Base-by-base conservation (phyloP, 2,329 filamentous ascomycete species). In the Falciphora oryzae region DNA sequence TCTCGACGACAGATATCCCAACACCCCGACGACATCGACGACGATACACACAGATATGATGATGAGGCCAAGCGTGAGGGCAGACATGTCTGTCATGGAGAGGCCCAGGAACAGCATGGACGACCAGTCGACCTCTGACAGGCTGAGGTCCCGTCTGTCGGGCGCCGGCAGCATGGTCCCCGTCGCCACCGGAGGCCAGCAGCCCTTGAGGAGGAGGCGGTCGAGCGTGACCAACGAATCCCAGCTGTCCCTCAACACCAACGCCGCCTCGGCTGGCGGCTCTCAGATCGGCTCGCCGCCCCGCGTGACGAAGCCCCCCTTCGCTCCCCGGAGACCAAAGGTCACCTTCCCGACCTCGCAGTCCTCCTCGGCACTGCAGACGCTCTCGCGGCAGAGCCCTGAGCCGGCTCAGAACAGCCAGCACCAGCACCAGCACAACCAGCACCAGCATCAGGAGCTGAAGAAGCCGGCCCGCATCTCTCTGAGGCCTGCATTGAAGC, bases 251-350 rank as follows among this genome's bases (percentile, higher is more conserved):
- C 28, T 60, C 35, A 60, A 65, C 8, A 65, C 65, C 1, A 65
- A 65, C 59, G 57, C 63, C 31, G 64, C 67, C 8, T 61, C 66
- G 25, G 38, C 64, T 38, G 65, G 66, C 16, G 64, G 65, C 16
- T 58, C 60, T 6, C 29, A 62, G 0, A 57, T 59, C 22, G 56
- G 27, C 29, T 53, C 50, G 22, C 44, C 44, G 44, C 27, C 61
- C n/a, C 61, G 61, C 22, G 50, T 63, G 8, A 50, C 27, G 28
- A 63, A 35, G 61, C n/a, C 50, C 5, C 22, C 38, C 38, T 56
- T 44, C 27, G 44, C 44, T n/a, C 53, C 27, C 61, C 27, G 61
- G 8, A 16, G 61, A n/a, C 61, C 61, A 58, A 63, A 57, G 53
- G 29, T 31, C 13, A 57, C 35, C 16, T 32, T 38, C 38, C 44